Percentiles rank a stretch among this genome's conserved stretches.
Conservation (phyloP, 768 basidiomycete genomes). For the Amanita subjunquillea region DNA sequence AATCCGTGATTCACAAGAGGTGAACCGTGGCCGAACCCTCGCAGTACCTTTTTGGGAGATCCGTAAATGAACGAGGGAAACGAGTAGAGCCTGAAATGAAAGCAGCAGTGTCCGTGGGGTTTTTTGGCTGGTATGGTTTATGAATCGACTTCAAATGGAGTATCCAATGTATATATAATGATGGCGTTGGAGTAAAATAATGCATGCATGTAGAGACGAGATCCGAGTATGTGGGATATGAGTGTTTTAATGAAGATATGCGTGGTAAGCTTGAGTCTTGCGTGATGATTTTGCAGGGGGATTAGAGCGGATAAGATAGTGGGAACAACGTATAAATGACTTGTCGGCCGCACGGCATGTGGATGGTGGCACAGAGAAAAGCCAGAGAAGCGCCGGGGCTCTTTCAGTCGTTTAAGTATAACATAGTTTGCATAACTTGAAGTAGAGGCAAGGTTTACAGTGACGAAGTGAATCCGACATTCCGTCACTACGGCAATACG, state of each 20-base stretch:
- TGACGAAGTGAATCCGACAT: background rate
- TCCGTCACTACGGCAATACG: background rate
- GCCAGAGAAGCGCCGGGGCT: background rate
- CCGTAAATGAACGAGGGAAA: background rate
- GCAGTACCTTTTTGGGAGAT: slow-evolving; percentile 1
- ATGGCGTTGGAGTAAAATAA: background rate
- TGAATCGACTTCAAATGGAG: background rate
- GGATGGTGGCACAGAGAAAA: background rate
- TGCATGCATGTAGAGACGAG: background rate
- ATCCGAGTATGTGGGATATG: slow-evolving; percentile 1
- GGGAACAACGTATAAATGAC: background rate
- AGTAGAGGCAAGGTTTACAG: background rate
- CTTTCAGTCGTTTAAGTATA: slow-evolving; percentile 1
- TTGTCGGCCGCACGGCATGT: background rate
- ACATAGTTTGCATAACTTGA: background rate
- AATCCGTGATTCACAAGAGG: slow-evolving; percentile 1
- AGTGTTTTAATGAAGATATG: background rate
- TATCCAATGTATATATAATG: background rate
- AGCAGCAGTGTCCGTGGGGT: background rate
- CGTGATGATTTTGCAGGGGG: background rate
- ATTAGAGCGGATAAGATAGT: background rate
- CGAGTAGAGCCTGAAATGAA: background rate
- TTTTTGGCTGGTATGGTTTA: background rate
- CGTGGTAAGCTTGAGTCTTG: background rate
- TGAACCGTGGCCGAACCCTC: background rate